These are phyloP conservation scores for Exophiala viscosa DNA, from an alignment of 2,329 filamentous ascomycete species.

Conservation along the genomic window DNA sequence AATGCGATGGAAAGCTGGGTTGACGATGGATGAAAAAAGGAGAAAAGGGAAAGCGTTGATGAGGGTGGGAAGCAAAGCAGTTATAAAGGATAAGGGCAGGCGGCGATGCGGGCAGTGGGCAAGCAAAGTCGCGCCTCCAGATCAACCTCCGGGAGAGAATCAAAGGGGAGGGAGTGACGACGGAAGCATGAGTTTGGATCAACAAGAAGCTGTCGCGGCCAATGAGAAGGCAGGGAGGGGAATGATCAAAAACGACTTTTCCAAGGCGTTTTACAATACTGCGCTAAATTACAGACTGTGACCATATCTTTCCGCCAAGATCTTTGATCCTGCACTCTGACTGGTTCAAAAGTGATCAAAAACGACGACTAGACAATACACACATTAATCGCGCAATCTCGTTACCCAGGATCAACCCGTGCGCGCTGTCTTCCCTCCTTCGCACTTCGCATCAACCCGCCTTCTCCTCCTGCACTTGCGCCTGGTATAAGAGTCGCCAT, in stretches of 20 bases:
- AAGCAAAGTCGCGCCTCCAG: constrained; percentile 36
- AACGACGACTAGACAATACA: constrained; percentile 27
- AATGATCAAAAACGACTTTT: constrained; percentile 29
- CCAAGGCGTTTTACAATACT: constrained; percentile 27
- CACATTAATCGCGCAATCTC: constrained; percentile 20
- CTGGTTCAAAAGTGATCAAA: constrained; percentile 23
- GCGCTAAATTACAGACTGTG: constrained; percentile 9
- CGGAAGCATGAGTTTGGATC: constrained; percentile 13
- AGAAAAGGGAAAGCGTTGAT: constrained; percentile 31
- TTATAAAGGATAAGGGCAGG: constrained; percentile 43
- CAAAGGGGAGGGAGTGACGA: constrained; percentile 3
- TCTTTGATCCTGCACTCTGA: constrained; percentile 20
- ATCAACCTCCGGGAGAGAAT: constrained; percentile 38
- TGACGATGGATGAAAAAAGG: constrained; percentile 32
- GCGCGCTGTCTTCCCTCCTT: constrained; percentile 4
- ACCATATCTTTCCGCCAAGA: constrained; percentile 23
- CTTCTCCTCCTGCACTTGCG: constrained; percentile 34
- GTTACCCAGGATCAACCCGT: constrained; percentile 25
- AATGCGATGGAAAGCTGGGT: constrained; percentile 28
- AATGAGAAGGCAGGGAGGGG: constrained; percentile 19
- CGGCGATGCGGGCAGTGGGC: constrained; percentile 40
- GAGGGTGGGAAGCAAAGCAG: constrained; percentile 35
- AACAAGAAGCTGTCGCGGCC: constrained; percentile 23
- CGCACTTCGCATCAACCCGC: constrained; percentile 43
- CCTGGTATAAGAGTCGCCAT: constrained; percentile 45